Conservation (phyloP, 129 eudicot genomes). For the carrot (Daucus carota) region DNA sequence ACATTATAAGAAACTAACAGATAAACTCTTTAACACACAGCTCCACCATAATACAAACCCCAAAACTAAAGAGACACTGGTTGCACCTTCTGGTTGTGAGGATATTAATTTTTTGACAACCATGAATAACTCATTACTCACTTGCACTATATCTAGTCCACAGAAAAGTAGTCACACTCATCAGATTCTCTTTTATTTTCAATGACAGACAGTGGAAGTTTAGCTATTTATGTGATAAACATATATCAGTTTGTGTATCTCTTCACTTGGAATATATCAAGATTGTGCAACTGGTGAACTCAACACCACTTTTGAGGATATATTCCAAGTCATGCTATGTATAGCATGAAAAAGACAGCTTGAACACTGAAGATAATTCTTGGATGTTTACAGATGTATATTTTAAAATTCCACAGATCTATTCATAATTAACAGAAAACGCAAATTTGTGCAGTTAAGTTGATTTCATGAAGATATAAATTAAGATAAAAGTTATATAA, state of each 20-base stretch:
- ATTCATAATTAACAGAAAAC: neutral
- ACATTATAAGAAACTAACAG: too few species aligned
- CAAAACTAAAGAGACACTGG: too few species aligned
- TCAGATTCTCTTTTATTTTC: neutral
- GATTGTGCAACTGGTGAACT: too few species aligned
- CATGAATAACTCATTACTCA: neutral
- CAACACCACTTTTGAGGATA: too few species aligned
- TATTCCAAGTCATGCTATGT: too few species aligned
- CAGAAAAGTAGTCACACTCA: neutral
- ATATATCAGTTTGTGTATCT: neutral
- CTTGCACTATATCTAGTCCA: neutral
- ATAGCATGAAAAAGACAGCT: too few species aligned
- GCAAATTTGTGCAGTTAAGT: neutral
- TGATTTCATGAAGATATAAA: neutral
- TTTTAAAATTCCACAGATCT: neutral
- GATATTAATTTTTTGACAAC: neutral
- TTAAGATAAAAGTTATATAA: neutral
- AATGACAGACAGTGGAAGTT: neutral
- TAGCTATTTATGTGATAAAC: neutral
- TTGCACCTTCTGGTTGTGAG: neutral
- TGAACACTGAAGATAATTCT: too few species aligned
- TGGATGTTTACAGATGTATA: too few species aligned
- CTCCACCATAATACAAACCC: too few species aligned
- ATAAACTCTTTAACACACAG: too few species aligned
- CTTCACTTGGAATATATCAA: neutral